Percentiles rank a stretch among this genome's conserved stretches.
Conservation (phyloP, 2,329 filamentous ascomycete species). For the Trichoderma endophyticum region DNA sequence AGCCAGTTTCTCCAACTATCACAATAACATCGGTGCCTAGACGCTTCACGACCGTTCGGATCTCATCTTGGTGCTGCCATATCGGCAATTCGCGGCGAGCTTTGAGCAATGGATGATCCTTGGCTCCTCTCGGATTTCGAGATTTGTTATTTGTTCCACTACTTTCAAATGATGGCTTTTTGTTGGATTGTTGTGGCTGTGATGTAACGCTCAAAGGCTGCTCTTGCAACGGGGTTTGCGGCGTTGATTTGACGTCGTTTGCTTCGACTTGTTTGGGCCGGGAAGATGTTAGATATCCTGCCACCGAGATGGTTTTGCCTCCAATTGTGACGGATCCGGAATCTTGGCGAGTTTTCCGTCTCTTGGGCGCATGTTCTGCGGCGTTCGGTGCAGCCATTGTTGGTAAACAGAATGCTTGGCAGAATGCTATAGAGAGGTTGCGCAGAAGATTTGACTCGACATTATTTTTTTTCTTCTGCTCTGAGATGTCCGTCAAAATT, state of each 20-base stretch:
- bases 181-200: not conserved
- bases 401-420: not conserved
- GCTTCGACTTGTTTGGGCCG: slow-evolving; percentile 27
- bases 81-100: slow-evolving; percentile 72
- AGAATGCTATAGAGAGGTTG: not conserved
- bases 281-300: slow-evolving; percentile 45
- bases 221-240: not conserved
- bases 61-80: slow-evolving; percentile 69
- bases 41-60: slow-evolving; percentile 57
- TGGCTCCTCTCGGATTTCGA: slow-evolving; percentile 22
- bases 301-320: slow-evolving; percentile 47
- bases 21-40: slow-evolving; percentile 69
- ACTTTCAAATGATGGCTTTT: not conserved
- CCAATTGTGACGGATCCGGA: slow-evolving; percentile 44
- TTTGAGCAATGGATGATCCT: slow-evolving; percentile 37
- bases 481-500: not conserved
- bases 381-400: slow-evolving; percentile 29
- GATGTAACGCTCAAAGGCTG: not conserved
- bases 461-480: not conserved
- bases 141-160: not conserved
- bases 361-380: slow-evolving; percentile 34
- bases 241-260: not conserved
- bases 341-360: slow-evolving; percentile 34
- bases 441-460: not conserved
- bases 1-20: slow-evolving; percentile 90